A percentile compares a stretch with the other conserved stretches of the same genome.
phyloP scores from a whole-genome alignment of 2,329 filamentous ascomycete genomes.

The Pseudonectria buxi region DNA sequence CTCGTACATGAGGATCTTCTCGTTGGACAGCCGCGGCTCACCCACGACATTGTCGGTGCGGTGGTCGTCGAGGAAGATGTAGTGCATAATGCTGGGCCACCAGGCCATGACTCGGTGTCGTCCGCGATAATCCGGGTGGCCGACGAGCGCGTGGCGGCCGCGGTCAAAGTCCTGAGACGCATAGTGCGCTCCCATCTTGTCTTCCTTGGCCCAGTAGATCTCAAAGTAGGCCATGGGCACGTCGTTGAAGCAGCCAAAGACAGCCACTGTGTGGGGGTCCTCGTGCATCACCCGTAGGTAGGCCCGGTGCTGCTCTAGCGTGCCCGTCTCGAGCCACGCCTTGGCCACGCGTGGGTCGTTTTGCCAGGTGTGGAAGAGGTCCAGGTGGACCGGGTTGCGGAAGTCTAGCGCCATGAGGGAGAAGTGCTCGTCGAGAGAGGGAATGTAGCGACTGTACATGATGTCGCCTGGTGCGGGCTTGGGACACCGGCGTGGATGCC shows the following conservation, averaged over 20 bases:
- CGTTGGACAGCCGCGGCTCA: constrained; percentile 66
- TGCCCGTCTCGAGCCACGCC: constrained; percentile 72
- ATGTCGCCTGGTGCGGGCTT: constrained; percentile 62
- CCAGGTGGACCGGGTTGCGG: constrained; percentile 51
- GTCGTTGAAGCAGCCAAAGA: constrained; percentile 65
- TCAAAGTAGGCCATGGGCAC: constrained; percentile 68
- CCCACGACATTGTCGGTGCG: constrained; percentile 52
- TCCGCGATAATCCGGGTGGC: constrained; percentile 52
- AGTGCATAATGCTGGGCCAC: constrained; percentile 57
- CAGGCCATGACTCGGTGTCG: constrained; percentile 53
- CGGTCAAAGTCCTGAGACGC: constrained; percentile 48
- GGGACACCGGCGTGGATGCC: constrained; percentile 60
- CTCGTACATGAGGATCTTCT: constrained; percentile 65
- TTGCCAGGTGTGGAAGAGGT: constrained; percentile 69
- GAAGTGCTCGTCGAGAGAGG: constrained; percentile 65
- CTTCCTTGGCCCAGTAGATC: constrained; percentile 49
- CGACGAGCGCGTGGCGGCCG: constrained; percentile 51
- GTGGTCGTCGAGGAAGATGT: constrained; percentile 54
- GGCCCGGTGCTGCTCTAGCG: constrained; percentile 61
- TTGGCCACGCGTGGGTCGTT: constrained; percentile 71
- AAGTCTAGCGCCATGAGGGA: constrained; percentile 65
- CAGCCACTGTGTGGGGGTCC: constrained; percentile 61
- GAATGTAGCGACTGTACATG: constrained; percentile 70
- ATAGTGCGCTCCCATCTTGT: constrained; percentile 51
- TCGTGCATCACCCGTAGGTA: constrained; percentile 61